Evolutionary conservation across 352 stramenopile species (phyloP).

Genomic region (Pythium dissotocum): DNA sequence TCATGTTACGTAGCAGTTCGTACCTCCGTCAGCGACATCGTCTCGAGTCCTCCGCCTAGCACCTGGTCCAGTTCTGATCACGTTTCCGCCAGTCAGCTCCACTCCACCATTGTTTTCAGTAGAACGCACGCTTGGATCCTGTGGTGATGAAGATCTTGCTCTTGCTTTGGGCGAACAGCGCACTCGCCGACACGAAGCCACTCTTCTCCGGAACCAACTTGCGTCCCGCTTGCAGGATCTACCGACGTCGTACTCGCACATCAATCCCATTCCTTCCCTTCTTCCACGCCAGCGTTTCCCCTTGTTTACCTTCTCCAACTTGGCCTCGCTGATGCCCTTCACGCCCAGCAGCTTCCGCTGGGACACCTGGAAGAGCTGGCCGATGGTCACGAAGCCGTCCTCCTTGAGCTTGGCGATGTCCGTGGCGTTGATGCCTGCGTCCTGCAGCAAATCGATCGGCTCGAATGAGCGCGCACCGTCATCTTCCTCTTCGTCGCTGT

Average conservation of each 20-base stretch:
- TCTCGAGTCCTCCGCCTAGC: slow-evolving; percentile 88
- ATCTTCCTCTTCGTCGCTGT: slow-evolving; percentile 51
- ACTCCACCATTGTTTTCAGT: slow-evolving; percentile 7
- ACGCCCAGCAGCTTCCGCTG: slow-evolving; percentile 66
- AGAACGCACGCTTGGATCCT: slow-evolving; percentile 61
- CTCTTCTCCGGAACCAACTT: slow-evolving; percentile 79
- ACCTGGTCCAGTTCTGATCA: slow-evolving; percentile 77
- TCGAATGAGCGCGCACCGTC: slow-evolving; percentile 63
- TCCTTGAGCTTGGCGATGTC: slow-evolving; percentile 83
- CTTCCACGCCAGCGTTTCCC: not conserved
- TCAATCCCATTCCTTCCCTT: slow-evolving; percentile 10
- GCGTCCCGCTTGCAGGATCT: slow-evolving; percentile 74
- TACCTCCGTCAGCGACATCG: slow-evolving; percentile 91
- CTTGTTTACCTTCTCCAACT: slow-evolving; percentile 70
- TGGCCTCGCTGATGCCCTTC: slow-evolving; percentile 90
- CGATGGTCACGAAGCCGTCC: slow-evolving; percentile 78
- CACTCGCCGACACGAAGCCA: slow-evolving; percentile 70
- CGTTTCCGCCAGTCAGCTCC: not conserved
- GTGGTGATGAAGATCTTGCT: slow-evolving; percentile 79
- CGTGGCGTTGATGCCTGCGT: slow-evolving; percentile 69
- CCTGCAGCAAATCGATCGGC: slow-evolving; percentile 72
- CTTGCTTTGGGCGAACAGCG: slow-evolving; percentile 68
- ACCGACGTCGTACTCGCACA: not conserved
- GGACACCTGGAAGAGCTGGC: slow-evolving; percentile 80
- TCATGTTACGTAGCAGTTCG: too few relatives aligned